Evolutionary conservation across 1,139 yeast genomes (phyloP).

Genomic region (Magnusiomyces suaveolens): DNA sequence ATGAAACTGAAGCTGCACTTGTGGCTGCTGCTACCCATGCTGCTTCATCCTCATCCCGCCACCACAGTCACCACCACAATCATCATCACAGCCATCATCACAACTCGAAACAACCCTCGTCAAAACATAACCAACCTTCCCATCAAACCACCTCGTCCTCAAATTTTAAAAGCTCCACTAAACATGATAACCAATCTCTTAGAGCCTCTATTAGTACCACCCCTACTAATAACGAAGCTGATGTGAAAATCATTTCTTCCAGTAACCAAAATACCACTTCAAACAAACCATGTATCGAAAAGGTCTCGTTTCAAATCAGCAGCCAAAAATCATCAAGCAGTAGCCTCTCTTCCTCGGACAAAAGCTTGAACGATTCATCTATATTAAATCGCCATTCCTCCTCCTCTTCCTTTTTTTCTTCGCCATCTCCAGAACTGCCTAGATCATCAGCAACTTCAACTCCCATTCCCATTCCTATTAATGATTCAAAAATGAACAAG

Average conservation of each 20-base stretch:
- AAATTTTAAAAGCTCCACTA: background rate
- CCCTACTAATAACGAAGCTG: background rate
- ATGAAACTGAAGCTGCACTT: slow-evolving; percentile 14
- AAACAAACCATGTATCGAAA: background rate
- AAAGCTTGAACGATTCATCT: background rate
- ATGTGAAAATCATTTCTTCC: background rate
- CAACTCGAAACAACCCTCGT: background rate
- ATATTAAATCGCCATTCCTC: background rate
- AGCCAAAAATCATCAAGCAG: background rate
- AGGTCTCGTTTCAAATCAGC: background rate
- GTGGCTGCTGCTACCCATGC: slow-evolving; percentile 8
- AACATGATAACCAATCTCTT: background rate
- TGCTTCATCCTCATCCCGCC: slow-evolving; percentile 1
- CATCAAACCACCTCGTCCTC: background rate
- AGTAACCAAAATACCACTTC: background rate
- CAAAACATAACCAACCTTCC: background rate
- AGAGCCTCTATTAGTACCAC: background rate
- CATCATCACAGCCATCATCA: background rate
- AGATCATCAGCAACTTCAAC: no score
- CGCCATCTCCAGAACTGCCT: no score
- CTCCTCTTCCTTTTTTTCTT: background rate
- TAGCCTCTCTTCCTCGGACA: background rate
- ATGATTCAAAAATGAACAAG: no score
- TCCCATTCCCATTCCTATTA: no score
- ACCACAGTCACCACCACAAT: slow-evolving; percentile 4